A percentile compares a stretch with the other conserved stretches of the same genome.
Conservation (phyloP, 2,329 filamentous ascomycete species). For the Aureobasidium leucospermi region DNA sequence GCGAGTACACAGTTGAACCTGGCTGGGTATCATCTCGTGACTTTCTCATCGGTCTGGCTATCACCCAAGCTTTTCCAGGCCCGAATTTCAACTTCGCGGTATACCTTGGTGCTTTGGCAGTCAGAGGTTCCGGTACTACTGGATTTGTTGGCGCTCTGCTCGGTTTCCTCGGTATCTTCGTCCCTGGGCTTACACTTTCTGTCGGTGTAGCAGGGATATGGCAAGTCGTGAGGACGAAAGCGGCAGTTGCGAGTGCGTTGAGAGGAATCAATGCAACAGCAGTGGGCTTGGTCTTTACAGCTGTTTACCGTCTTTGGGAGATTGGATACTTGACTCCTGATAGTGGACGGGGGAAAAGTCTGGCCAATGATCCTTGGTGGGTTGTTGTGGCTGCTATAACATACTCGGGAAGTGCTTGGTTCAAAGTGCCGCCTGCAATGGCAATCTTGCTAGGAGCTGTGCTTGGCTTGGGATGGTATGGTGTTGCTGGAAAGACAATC, state of each 20-base stretch:
- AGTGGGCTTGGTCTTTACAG: slow-evolving; percentile 38
- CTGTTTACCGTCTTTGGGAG: slow-evolving; percentile 38
- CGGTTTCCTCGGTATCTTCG: slow-evolving; percentile 34
- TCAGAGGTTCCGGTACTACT: slow-evolving; percentile 24
- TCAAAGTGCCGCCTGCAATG: slow-evolving; percentile 31
- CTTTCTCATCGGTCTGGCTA: slow-evolving; percentile 64
- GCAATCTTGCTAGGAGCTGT: slow-evolving; percentile 34
- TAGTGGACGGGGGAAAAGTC: slow-evolving; percentile 27
- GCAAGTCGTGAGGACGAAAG: slow-evolving; percentile 30
- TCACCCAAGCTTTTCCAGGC: slow-evolving; percentile 63
- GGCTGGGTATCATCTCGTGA: slow-evolving; percentile 65
- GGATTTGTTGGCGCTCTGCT: slow-evolving; percentile 31
- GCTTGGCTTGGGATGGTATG: slow-evolving; percentile 34
- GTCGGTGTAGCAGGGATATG: slow-evolving; percentile 33
- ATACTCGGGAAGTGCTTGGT: slow-evolving; percentile 35
- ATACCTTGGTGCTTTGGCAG: slow-evolving; percentile 34
- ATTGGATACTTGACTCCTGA: slow-evolving; percentile 36
- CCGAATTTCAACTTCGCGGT: slow-evolving; percentile 51
- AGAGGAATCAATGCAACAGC: slow-evolving; percentile 36
- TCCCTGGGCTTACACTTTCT: slow-evolving; percentile 32
- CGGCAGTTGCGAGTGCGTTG: slow-evolving; percentile 29
- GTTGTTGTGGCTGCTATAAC: slow-evolving; percentile 36
- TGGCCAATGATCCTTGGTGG: slow-evolving; percentile 38
- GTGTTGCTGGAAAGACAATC: slow-evolving; percentile 21
- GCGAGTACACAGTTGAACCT: slow-evolving; percentile 50